A percentile compares a stretch with the other conserved stretches of the same genome.
phyloP scores from a whole-genome alignment of 2,329 filamentous ascomycete species.

The Ceratocystis cubensis region DNA sequence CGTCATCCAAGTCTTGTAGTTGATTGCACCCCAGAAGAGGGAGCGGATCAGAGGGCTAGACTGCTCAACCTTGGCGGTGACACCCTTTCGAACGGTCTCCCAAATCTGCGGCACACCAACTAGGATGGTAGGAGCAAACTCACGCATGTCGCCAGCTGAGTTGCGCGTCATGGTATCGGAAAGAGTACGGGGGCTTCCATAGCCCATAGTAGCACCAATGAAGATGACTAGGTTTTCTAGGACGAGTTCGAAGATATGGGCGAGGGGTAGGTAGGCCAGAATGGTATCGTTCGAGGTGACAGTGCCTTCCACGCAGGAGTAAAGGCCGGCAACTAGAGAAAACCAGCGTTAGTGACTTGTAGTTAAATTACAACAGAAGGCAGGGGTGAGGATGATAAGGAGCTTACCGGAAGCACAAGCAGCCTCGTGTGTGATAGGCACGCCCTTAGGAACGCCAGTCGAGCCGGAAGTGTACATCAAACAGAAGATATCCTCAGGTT shows the following conservation, averaged over 20 bases:
- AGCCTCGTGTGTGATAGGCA: conserved; percentile 65
- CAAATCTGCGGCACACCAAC: conserved; percentile 93
- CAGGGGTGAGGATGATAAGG: conserved; percentile 22
- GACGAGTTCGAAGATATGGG: conserved; percentile 92
- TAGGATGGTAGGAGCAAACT: conserved; percentile 78
- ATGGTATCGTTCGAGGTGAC: conserved; percentile 67
- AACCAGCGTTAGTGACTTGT: conserved; percentile 21
- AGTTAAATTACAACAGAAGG: conserved; percentile 17
- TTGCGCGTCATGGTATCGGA: conserved; percentile 78
- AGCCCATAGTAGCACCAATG: conserved; percentile 85
- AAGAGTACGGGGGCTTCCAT: conserved; percentile 80
- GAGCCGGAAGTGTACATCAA: conserved; percentile 82
- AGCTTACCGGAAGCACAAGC: conserved; percentile 57
- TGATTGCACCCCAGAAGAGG: conserved; percentile 61
- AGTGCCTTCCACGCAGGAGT: conserved; percentile 62
- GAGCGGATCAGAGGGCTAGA: conserved; percentile 57
- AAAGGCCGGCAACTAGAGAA: conserved; percentile 58
- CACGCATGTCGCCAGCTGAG: conserved; percentile 85
- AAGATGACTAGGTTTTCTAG: conserved; percentile 85
- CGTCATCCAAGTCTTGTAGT: conserved; percentile 47
- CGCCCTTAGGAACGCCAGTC: conserved; percentile 80
- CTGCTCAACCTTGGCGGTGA: conserved; percentile 63
- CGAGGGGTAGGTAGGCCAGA: conserved; percentile 82
- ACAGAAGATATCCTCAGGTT: conserved; percentile 68
- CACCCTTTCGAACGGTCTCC: conserved; percentile 95